Percentiles rank a stretch among this genome's conserved stretches.
These are phyloP conservation scores for Leptographium wingfieldii DNA, from an alignment of 2,329 filamentous ascomycete genomes.

Conservation along the genomic window DNA sequence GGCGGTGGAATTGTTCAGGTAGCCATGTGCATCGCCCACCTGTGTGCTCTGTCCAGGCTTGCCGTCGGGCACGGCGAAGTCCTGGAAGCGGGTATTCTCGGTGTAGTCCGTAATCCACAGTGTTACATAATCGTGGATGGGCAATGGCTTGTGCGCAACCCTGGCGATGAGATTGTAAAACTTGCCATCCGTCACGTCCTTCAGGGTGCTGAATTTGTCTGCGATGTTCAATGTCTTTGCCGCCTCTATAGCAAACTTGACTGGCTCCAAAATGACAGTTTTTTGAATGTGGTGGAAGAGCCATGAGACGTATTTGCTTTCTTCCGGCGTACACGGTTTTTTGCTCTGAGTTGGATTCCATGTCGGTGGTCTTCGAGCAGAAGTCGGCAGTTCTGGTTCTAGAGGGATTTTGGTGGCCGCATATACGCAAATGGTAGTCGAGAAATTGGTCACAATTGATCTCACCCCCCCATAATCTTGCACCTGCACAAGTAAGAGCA, in stretches of 20 bases:
- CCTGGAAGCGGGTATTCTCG: constrained; percentile 49
- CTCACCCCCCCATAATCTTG: constrained; percentile 23
- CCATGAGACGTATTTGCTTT: constrained; percentile 33
- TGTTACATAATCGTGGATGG: constrained; percentile 33
- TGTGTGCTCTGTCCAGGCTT: constrained; percentile 34
- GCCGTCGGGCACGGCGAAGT: constrained; percentile 25
- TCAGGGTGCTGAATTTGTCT: constrained; percentile 51
- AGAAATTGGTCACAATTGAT: constrained; percentile 31
- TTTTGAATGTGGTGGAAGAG: constrained; percentile 34
- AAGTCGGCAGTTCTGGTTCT: constrained; percentile 24
- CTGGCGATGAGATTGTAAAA: constrained; percentile 63
- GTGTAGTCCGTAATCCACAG: constrained; percentile 81
- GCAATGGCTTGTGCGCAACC: constrained; percentile 43
- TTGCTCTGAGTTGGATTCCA: constrained; percentile 2
- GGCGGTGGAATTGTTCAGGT: constrained; percentile 23
- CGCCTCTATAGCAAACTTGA: constrained; percentile 28
- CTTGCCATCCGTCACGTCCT: constrained; percentile 40
- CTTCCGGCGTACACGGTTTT: constrained; percentile 16
- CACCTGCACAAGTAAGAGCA: constrained; percentile 20
- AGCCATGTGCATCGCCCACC: constrained; percentile 29
- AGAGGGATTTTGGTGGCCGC: constrained; percentile 25
- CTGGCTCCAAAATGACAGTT: constrained; percentile 25
- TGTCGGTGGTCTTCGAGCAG: constrained; percentile 16
- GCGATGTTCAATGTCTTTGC: constrained; percentile 29
- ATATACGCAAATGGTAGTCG: constrained; percentile 34